These are phyloP conservation scores for Cercospora canescens DNA, from an alignment of 2,329 filamentous ascomycete species.

Conservation along the genomic window DNA sequence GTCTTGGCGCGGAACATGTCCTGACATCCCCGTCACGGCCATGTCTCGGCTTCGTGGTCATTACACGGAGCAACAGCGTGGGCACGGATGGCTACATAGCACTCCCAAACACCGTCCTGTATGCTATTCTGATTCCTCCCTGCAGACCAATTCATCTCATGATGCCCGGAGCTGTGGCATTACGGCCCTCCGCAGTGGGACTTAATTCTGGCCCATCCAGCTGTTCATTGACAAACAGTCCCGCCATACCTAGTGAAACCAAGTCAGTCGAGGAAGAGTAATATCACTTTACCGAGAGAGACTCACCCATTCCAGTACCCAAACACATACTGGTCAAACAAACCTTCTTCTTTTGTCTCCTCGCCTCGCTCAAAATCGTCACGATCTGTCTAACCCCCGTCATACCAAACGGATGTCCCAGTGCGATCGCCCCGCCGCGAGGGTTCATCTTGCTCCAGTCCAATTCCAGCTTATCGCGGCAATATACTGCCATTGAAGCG, in stretches of 20 bases:
- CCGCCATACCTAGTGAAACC: constrained; percentile 42
- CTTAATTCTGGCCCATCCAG: constrained; percentile 1
- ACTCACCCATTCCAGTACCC: constrained; percentile 46
- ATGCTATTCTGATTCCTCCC: neutral
- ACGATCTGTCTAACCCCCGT: constrained; percentile 80
- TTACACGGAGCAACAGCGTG: no score
- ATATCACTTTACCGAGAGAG: neutral
- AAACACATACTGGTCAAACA: constrained; percentile 87
- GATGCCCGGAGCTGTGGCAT: constrained; percentile 2
- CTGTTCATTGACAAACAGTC: constrained; percentile 49
- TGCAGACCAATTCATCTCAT: neutral
- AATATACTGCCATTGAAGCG: constrained; percentile 66
- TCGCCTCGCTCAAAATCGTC: constrained; percentile 69
- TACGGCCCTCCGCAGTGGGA: neutral
- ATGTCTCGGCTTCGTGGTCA: no score
- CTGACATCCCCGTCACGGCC: neutral
- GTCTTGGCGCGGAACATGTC: neutral
- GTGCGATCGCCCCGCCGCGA: constrained; percentile 84
- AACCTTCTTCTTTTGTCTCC: constrained; percentile 66
- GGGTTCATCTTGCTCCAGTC: constrained; percentile 76
- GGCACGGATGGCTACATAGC: no score
- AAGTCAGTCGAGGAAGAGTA: neutral
- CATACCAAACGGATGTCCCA: constrained; percentile 81
- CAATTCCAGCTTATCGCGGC: constrained; percentile 68
- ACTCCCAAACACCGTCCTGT: neutral